These are phyloP conservation scores for Lodderomyces pseudojiufengensis DNA, from an alignment of 1,139 yeast species.

Conservation along the genomic window DNA sequence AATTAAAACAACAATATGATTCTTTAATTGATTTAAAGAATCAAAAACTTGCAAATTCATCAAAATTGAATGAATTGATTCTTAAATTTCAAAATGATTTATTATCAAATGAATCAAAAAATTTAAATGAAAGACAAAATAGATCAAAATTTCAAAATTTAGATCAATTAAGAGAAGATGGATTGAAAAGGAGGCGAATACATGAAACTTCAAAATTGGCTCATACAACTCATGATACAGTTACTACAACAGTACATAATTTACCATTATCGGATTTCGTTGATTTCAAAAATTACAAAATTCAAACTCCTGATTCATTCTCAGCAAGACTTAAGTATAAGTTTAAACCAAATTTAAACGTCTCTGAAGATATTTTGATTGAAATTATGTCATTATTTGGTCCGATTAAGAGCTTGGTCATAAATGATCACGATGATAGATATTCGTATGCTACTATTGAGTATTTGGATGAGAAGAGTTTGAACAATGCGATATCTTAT, in stretches of 20 bases:
- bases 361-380: slow-evolving; percentile 29
- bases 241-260: slow-evolving; percentile 8
- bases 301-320: too few relatives aligned
- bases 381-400: slow-evolving; percentile 50
- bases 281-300: slow-evolving; percentile 1
- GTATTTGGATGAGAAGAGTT: slow-evolving; percentile 23
- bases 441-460: slow-evolving; percentile 40
- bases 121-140: slow-evolving; percentile 1
- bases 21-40: slow-evolving; percentile 19
- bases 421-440: slow-evolving; percentile 18
- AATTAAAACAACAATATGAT: slow-evolving; percentile 35
- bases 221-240: neutral
- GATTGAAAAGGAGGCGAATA: slow-evolving; percentile 23
- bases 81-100: slow-evolving; percentile 33
- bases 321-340: slow-evolving; percentile 41
- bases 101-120: slow-evolving; percentile 13
- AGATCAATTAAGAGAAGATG: slow-evolving; percentile 31
- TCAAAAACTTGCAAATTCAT: slow-evolving; percentile 13
- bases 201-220: slow-evolving; percentile 14
- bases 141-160: slow-evolving; percentile 15
- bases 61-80: slow-evolving; percentile 24
- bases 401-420: slow-evolving; percentile 19
- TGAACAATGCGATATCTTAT: slow-evolving; percentile 36
- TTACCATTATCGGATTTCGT: slow-evolving; percentile 2
- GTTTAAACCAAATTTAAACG: slow-evolving; percentile 30